Conservation (phyloP, 306 rosid species). For the Heteromeles arbutifolia region DNA sequence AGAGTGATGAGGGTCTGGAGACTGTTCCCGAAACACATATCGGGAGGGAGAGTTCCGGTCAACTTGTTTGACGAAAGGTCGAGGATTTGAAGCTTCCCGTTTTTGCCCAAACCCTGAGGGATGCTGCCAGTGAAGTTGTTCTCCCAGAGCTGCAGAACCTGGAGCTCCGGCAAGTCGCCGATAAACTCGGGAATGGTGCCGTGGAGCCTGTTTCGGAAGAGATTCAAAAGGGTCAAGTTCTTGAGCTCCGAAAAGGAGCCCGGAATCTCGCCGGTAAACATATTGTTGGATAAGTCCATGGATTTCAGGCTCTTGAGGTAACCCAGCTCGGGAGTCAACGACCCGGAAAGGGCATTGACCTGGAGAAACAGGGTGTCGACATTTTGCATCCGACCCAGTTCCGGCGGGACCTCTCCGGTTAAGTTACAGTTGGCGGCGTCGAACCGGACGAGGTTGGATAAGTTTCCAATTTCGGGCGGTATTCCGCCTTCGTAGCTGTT, state of each 20-base stretch:
- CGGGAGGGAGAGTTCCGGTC: conserved; percentile 73
- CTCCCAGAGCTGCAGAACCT: conserved; percentile 91
- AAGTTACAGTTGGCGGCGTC: conserved; percentile 83
- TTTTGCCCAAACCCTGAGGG: conserved; percentile 70
- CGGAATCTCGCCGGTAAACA: conserved; percentile 75
- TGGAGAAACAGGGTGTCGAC: conserved; percentile 88
- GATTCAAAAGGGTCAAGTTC: conserved; percentile 67
- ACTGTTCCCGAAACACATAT: conserved; percentile 64
- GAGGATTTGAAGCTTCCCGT: conserved; percentile 55
- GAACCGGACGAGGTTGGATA: conserved; percentile 59
- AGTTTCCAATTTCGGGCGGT: conserved; percentile 74
- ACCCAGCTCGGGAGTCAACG: conserved; percentile 70
- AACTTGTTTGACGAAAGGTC: conserved; percentile 86
- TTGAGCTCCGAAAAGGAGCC: conserved; percentile 47
- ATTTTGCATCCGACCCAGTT: conserved; percentile 59
- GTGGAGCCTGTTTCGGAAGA: conserved; percentile 80
- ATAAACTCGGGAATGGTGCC: conserved; percentile 87
- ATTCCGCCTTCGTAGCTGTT: conserved; percentile 60
- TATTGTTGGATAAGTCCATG: conserved; percentile 86
- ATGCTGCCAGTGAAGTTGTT: conserved; percentile 85
- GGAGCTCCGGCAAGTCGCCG: conserved; percentile 62
- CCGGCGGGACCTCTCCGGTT: conserved; percentile 74
- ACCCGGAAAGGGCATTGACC: conserved; percentile 73
- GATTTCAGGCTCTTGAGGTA: conserved; percentile 61
- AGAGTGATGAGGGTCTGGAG: conserved; percentile 73